Evolutionary conservation across 495 filamentous ascomycete species (phyloP), one percentile per base, ranked within the genome.

Genomic region (Podospora australis): DNA sequence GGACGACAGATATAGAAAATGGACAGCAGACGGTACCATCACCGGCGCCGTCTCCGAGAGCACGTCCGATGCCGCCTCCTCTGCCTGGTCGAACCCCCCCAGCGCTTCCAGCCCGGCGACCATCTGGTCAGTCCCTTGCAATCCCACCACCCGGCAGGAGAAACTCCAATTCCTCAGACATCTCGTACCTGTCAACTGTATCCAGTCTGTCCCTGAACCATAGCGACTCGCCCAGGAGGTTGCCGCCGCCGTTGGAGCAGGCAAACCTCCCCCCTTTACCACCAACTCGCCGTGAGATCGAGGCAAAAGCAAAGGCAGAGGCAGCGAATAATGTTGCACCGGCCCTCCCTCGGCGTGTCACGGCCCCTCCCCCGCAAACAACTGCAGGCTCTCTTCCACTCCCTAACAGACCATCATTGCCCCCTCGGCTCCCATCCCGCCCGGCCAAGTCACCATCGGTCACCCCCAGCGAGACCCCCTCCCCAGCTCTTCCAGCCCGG

Each of bases 191-290:
- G 1, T 75, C 72, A 11, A 60, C 57, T 28, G 54, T 71, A 8
- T 75, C 72, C 6, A 66, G 52, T 38, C 44, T 71, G 22, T 75
- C 72, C 20, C 39, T 72, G 29, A 64, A 54, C 30, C 58, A 59
- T 14, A 59, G 64, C 4, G 69, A 64, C 14, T 38, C 56, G 2
- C 19, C 40, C 25, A 61, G 74, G 47, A 70, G 68, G 16, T 57
- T 78, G 9, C 71, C 77, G 0, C 75, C 77, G 1, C 44, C 73
- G 0, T 54, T 77, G 8, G 73, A 75, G 20, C 63, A 70, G 44
- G 67, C 74, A 6, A 73, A 71, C 24, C 64, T 80, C 0, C 75
- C 77, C 0, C 73, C 69, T 14, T 59, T 80, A 6, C 72, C 70
- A 0, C 70, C 70, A 4, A 69, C 66, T 4, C 57, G 69, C 48